Evolutionary conservation across 345 rosid genomes (phyloP).

Genomic region (Salix koriyanagi): DNA sequence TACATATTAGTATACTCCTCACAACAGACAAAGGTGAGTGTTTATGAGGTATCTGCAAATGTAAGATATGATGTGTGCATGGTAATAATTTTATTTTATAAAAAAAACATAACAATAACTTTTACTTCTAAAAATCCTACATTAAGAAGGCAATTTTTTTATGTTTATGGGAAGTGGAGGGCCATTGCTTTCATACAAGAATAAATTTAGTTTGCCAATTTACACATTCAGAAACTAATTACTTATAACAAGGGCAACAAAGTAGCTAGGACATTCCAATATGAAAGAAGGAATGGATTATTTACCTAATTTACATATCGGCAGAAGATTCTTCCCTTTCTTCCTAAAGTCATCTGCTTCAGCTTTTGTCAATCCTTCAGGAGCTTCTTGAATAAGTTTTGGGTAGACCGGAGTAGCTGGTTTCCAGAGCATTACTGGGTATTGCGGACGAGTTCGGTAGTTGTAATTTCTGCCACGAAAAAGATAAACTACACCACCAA

Average conservation of each 20-base stretch:
- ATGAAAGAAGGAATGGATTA: slow-evolving; percentile 1
- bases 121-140: background rate
- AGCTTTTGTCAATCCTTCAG: slow-evolving; percentile 69
- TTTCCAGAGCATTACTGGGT: slow-evolving; percentile 91
- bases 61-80: no score
- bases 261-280: background rate
- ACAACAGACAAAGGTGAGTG: background rate
- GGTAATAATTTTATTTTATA: background rate
- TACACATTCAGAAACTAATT: background rate
- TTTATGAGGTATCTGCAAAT: background rate
- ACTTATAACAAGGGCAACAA: background rate
- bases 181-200: background rate
- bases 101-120: background rate
- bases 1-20: background rate
- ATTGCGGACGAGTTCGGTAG: slow-evolving; percentile 67
- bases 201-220: background rate
- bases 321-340: slow-evolving; percentile 70
- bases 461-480: slow-evolving; percentile 91
- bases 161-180: background rate
- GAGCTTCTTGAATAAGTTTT: slow-evolving; percentile 85
- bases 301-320: slow-evolving; percentile 80
- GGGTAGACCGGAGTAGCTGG: slow-evolving; percentile 98
- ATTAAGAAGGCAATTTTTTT: background rate
- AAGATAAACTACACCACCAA: slow-evolving; percentile 77
- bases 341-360: slow-evolving; percentile 62